Evolutionary conservation across 768 basidiomycete species (phyloP), one percentile per base, ranked within the genome.

Genomic region (Auriscalpium vulgare): DNA sequence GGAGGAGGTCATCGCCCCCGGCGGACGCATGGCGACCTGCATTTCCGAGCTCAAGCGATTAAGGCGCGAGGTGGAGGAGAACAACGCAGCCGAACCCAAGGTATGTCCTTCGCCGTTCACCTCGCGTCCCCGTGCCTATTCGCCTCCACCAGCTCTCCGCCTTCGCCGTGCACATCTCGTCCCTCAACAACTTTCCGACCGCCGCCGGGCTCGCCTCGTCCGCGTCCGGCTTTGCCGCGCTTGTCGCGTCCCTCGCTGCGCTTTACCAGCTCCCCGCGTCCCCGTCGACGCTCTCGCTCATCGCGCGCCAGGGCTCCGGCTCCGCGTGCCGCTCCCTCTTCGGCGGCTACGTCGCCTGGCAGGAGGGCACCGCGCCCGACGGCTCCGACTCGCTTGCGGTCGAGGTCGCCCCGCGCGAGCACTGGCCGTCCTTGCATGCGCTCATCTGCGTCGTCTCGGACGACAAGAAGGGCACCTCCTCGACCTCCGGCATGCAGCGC

Each of bases 131-230:
- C 55, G 21, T 46, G 43, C 23, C 48, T 38, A 48, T 50, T 51
- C 51, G 29, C 38, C 34, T 53, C 36, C 37, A 13, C 4, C 63
- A 90, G 86, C 71, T 95, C 38, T 88, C 93, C 0, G 62, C 74
- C 14, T 89, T 74, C 69, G 73, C 79, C 16, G 82, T 98, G 4
- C 94, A 93, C 74, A 93, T 99, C 64, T 83, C 84, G 55, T 98
- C 95, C 8, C 86, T 83, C 74, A 99, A 99, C 80, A 98, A 98
- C 76, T 98, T 99, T 78, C 97, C 97, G 35, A 99, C 97, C 13
- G 97, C 97, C 13, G 97, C 97, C 0, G 97, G 97, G 4, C 84
- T 99, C 47, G 97, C 97, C 1, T 97, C 95, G 1, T 97, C 95
- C 37, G 97, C 97, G 0, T 91, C 94, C 0, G 97, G 97, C 14